Conservation (phyloP, 1,139 yeast genomes). For the Kluyveromyces marxianus region DNA sequence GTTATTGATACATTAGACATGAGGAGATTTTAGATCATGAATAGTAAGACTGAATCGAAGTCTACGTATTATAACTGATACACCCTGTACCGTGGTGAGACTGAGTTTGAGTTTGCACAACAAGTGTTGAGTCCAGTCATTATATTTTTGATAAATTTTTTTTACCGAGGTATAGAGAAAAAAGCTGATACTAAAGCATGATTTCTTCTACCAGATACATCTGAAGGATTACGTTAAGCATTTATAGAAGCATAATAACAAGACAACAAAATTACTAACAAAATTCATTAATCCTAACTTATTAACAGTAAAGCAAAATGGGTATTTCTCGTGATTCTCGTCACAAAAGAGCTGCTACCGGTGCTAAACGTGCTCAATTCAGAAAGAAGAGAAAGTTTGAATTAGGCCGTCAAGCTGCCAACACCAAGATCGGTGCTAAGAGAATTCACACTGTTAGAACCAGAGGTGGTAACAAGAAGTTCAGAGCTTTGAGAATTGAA, state of each 20-base stretch:
- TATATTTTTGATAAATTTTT: too few relatives aligned
- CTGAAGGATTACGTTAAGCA: background rate
- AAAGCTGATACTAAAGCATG: too few relatives aligned
- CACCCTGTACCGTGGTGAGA: too few relatives aligned
- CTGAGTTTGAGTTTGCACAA: too few relatives aligned
- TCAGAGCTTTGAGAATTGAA: conserved; percentile 99
- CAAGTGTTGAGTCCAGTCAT: too few relatives aligned
- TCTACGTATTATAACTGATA: too few relatives aligned
- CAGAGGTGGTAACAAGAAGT: conserved; percentile 99
- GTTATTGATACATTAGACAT: too few relatives aligned
- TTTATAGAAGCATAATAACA: background rate
- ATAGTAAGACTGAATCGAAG: too few relatives aligned
- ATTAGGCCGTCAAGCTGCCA: conserved; percentile 99
- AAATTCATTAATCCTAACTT: background rate
- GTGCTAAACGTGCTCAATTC: conserved; percentile 99
- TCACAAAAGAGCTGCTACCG: conserved; percentile 99
- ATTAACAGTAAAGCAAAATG: conserved; percentile 44
- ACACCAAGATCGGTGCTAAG: conserved; percentile 98
- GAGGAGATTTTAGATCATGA: too few relatives aligned
- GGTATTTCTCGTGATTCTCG: conserved; percentile 99
- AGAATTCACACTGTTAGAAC: conserved; percentile 99
- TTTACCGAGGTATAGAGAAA: too few relatives aligned
- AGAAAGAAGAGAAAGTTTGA: conserved; percentile 99
- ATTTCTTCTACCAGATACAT: too few relatives aligned
- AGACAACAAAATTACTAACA: conserved; percentile 16